Conservation (phyloP, 768 basidiomycete species). For the Lentinula aciculospora region DNA sequence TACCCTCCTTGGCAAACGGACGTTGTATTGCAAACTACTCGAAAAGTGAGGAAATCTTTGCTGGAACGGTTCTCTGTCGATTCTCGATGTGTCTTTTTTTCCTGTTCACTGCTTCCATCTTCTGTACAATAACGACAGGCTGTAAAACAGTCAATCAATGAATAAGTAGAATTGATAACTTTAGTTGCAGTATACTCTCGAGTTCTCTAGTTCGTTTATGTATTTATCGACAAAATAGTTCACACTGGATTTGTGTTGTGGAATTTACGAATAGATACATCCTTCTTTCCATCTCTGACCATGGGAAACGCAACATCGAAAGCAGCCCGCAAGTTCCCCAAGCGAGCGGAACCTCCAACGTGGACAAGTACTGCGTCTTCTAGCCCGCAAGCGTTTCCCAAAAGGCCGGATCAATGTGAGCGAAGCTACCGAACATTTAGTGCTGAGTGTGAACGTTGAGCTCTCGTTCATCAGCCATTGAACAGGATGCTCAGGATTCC, state of each 20-base stretch:
- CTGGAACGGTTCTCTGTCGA: constrained; percentile 32
- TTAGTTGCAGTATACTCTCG: constrained; percentile 6
- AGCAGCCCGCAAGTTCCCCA: constrained; percentile 50
- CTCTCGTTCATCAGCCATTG: constrained; percentile 39
- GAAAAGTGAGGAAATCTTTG: constrained; percentile 19
- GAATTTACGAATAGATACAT: no score
- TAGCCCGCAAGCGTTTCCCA: constrained; percentile 4
- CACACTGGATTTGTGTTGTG: constrained; percentile 1
- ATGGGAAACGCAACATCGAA: constrained; percentile 64
- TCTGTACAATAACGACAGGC: constrained; percentile 40
- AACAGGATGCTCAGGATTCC: constrained; percentile 64
- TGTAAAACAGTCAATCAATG: constrained; percentile 11
- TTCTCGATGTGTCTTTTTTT: constrained; percentile 7
- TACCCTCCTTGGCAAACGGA: constrained; percentile 26
- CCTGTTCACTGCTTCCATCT: constrained; percentile 23
- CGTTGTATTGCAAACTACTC: constrained; percentile 23
- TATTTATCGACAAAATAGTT: constrained; percentile 5
- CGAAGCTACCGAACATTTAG: no score
- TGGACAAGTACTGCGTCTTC: constrained; percentile 41
- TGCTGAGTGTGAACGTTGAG: not conserved
- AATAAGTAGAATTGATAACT: constrained; percentile 6
- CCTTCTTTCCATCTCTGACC: not conserved
- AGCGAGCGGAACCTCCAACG: constrained; percentile 30
- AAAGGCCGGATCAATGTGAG: no score
- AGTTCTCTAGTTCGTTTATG: not conserved